Evolutionary conservation across 2,329 filamentous ascomycete species (phyloP), one percentile per base, ranked within the genome.

Genomic region (Ophiostoma ulmi): DNA sequence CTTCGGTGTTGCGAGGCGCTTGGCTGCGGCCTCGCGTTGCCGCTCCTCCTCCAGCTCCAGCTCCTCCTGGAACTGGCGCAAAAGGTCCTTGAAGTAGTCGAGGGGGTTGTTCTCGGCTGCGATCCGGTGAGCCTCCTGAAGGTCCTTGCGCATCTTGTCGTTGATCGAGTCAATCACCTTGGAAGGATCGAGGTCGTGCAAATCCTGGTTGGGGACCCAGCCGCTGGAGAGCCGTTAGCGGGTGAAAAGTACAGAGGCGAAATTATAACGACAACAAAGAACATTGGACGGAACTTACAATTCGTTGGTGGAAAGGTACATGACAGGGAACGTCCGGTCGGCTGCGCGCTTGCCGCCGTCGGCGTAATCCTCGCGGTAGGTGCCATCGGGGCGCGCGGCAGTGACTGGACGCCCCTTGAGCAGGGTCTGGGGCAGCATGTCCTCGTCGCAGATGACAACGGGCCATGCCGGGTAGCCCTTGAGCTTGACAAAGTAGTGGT

Each of bases 401-500:
- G 92, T 93, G 69, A 97, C 92, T 10, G 94, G 95, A 73, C 95
- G 90, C 65, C 86, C 87, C 76, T 86, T 91, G 70, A 96, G 81
- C 35, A 99, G 86, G 17, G 86, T 88, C 71, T 89, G 84, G 1
- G 95, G 94, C 26, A 99, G 88, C 90, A 99, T 98, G 73, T 90
- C 89, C 80, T 99, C 94, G 78, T 97, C 93, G 79, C 92, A 95
- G 76, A 99, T 88, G 78, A 99, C 91, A 70, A 93, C 90, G 20
- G 95, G 95, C 95, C 95, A 99, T 55, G 92, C 90, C 41, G 95
- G 92, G 80, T 92, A 97, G 72, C 94, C 95, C 84, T 96, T 97
- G 80, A 99, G 89, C 80, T 94, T 92, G 74, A 96, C 93, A 78
- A 97, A 89, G 81, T 91, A 98, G 81, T 94, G 91, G 76, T 98